Conservation (phyloP, 1,139 yeast genomes). For the Pneumocystis sp. region DNA sequence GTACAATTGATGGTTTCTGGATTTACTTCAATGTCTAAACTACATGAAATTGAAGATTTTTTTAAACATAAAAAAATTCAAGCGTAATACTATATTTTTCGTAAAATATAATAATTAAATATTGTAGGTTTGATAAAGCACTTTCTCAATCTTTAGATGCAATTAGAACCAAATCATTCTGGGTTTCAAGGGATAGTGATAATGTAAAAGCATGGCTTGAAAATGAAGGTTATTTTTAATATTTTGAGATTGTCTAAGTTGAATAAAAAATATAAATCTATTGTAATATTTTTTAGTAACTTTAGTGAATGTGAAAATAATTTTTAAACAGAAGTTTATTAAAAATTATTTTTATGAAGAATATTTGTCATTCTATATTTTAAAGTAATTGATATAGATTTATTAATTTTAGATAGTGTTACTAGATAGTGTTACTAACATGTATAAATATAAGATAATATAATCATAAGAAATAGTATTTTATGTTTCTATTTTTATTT, state of each 20-base stretch:
- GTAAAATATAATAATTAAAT: not conserved
- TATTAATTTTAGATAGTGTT: no score
- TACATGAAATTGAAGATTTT: constrained; percentile 42
- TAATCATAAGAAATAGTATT: no score
- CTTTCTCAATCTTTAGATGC: constrained; percentile 59
- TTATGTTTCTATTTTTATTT: no score
- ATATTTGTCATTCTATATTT: no score
- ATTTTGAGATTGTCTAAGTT: not conserved
- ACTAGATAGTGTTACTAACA: no score
- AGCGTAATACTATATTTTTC: constrained; percentile 20
- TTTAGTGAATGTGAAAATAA: no score
- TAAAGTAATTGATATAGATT: no score
- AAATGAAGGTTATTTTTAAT: constrained; percentile 11
- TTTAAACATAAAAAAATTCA: constrained; percentile 47
- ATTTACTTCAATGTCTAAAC: constrained; percentile 47
- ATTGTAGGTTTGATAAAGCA: constrained; percentile 44
- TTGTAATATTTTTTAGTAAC: no score
- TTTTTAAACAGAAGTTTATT: no score
- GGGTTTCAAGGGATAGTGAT: constrained; percentile 50
- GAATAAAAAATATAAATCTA: not conserved
- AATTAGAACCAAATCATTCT: constrained; percentile 44
- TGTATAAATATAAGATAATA: no score
- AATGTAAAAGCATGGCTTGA: constrained; percentile 35
- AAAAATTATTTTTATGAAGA: no score
- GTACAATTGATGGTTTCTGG: constrained; percentile 48